Percentiles rank a stretch among this genome's conserved stretches.
phyloP scores from a whole-genome alignment of 2,329 filamentous ascomycete genomes.

The Pestalotiopsis sp. region DNA sequence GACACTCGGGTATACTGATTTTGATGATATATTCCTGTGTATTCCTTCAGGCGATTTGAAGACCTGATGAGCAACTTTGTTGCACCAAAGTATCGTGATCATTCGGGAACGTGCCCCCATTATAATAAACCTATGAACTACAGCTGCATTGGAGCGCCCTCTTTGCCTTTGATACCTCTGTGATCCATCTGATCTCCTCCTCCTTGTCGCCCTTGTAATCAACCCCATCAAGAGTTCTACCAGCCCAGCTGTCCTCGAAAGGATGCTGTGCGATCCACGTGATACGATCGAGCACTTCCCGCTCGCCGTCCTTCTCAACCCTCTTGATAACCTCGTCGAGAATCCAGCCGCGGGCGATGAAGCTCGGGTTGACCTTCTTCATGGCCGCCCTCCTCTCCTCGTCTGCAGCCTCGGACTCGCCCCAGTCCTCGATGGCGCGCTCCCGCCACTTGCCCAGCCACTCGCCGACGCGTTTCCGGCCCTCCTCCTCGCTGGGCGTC shows the following conservation, averaged over 20 bases:
- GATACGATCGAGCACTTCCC: constrained; percentile 74
- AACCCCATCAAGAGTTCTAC: constrained; percentile 48
- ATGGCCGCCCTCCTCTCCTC: constrained; percentile 70
- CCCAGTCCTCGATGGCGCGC: constrained; percentile 78
- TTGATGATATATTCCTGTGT: too few species aligned
- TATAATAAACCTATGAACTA: constrained; percentile 66
- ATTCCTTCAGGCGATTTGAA: too few species aligned
- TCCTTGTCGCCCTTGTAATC: constrained; percentile 61
- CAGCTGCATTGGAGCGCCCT: constrained; percentile 93
- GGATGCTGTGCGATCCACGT: constrained; percentile 85
- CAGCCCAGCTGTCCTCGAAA: constrained; percentile 78
- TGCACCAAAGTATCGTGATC: too few species aligned
- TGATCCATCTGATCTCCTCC: constrained; percentile 82
- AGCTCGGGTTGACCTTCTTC: constrained; percentile 90
- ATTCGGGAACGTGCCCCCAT: too few species aligned
- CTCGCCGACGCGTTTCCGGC: constrained; percentile 66
- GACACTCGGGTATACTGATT: too few species aligned
- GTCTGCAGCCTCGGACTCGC: constrained; percentile 51
- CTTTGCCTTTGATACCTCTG: constrained; percentile 78
- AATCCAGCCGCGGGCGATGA: constrained; percentile 88
- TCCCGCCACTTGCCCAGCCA: constrained; percentile 84
- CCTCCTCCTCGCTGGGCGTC: constrained; percentile 56
- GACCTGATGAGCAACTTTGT: too few species aligned
- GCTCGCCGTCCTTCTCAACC: constrained; percentile 82
- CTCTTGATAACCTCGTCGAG: constrained; percentile 89